Conservation (phyloP, 2,329 filamentous ascomycete genomes). For the Aspergillus sclerotialis region DNA sequence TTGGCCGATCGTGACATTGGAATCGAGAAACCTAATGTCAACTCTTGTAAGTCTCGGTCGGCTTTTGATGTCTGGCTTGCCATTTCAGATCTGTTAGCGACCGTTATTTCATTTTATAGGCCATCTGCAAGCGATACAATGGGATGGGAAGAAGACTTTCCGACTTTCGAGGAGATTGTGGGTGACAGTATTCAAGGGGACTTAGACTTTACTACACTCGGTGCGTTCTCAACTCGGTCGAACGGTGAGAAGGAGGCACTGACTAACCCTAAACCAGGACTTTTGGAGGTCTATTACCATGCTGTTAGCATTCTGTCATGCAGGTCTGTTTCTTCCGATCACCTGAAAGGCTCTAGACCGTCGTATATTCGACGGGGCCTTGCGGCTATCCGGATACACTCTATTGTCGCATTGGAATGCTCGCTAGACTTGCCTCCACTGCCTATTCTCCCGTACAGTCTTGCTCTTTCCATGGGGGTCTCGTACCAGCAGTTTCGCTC, state of each 20-base stretch:
- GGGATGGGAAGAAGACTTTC: slow-evolving; percentile 34
- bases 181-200: slow-evolving; percentile 18
- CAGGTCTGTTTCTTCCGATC: slow-evolving; percentile 33
- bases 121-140: slow-evolving; percentile 25
- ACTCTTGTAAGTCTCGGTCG: slow-evolving; percentile 7
- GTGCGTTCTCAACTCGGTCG: slow-evolving; percentile 9
- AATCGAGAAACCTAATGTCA: slow-evolving; percentile 21
- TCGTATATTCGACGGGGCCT: slow-evolving; percentile 50
- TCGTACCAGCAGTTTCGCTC: slow-evolving; percentile 52
- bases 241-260: background rate
- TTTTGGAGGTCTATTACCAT: slow-evolving; percentile 47
- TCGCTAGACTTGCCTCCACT: slow-evolving; percentile 43
- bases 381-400: slow-evolving; percentile 50
- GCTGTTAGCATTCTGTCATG: slow-evolving; percentile 52
- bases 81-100: slow-evolving; percentile 30
- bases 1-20: slow-evolving; percentile 35
- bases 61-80: slow-evolving; percentile 33
- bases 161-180: slow-evolving; percentile 29
- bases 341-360: slow-evolving; percentile 39
- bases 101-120: slow-evolving; percentile 34
- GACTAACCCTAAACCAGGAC: background rate
- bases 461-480: slow-evolving; percentile 49
- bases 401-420: slow-evolving; percentile 42
- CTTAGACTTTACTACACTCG: slow-evolving; percentile 22
- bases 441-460: slow-evolving; percentile 50